Evolutionary conservation across 2,329 filamentous ascomycete species (phyloP), one percentile per base, ranked within the genome.

Genomic region (Gremmenia infestans): DNA sequence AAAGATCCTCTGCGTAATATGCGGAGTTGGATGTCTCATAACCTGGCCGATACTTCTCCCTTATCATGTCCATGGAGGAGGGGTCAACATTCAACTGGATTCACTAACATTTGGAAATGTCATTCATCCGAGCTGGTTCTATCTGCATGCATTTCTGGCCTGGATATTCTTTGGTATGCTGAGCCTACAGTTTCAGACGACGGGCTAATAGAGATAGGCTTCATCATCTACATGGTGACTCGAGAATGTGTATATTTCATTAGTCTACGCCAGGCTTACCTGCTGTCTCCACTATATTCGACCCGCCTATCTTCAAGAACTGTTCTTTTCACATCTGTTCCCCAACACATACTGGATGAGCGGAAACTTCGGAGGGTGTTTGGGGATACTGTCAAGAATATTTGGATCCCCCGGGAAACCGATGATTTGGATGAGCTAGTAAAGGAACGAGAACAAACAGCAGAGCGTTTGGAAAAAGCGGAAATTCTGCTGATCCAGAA

Each of bases 171-270:
- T 87, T 64, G 74, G 67, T 70, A 56, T 15, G 57, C 1, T 11
- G 28, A 32, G 9, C 9, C 28, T 32, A 11, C 28, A 32, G 5
- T n/a, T 35, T n/a, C 17, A 8, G 4, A 3, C 0, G 25, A 50
- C 2, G 4, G 7, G 43, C 17, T 67, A 50, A 65, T 40, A 28
- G 9, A 7, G 11, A 28, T 32, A 69, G 68, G 73, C 39, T 87
- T 87, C 65, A 75, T 88, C 54, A 80, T 88, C 68, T 86, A 82
- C 69, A 82, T 83, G 65, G 77, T 88, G 48, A 84, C 83, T 17
- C 76, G 85, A 50, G 85, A 88, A 69, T 79, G 78, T 64, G 78
- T 88, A 52, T 88, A 80, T 74, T 86, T 83, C 65, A 85, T 88
- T 71, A 87, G 86, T 60, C 69, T 88, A 53, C 81, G 85, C 54